phyloP scores from a whole-genome alignment of 768 basidiomycete species.

The Cystobasidium ongulense region DNA sequence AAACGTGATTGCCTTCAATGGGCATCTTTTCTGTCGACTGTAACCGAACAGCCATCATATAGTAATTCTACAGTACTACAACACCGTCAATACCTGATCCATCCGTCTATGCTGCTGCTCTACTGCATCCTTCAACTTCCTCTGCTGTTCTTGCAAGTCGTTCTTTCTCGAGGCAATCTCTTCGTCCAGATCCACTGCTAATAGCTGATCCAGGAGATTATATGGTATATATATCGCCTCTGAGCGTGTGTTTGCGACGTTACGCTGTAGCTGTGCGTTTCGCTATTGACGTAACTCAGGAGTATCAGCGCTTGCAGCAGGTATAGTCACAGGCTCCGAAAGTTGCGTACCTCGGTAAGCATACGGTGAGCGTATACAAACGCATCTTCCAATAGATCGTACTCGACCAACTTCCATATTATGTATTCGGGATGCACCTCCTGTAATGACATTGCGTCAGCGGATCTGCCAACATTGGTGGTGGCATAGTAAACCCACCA shows the following conservation, averaged over 20 bases:
- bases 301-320: neutral
- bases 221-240: constrained; percentile 64
- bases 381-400: constrained; percentile 69
- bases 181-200: constrained; percentile 44
- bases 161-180: neutral
- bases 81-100: neutral
- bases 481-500: constrained; percentile 37
- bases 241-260: constrained; percentile 48
- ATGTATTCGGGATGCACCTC: constrained; percentile 69
- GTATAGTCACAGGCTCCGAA: neutral
- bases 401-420: constrained; percentile 67
- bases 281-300: neutral
- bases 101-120: constrained; percentile 1
- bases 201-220: constrained; percentile 70
- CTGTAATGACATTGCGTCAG: neutral
- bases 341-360: constrained; percentile 58
- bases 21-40: no score
- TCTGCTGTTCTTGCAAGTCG: constrained; percentile 7
- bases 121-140: constrained; percentile 14
- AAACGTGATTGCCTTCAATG: neutral
- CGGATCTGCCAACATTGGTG: neutral
- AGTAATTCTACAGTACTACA: neutral
- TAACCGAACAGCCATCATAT: no score
- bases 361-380: constrained; percentile 64
- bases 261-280: neutral